Percentiles rank a stretch among this genome's conserved stretches.
Conservation (phyloP, 352 stramenopile genomes). For the Pythium sukuiense region DNA sequence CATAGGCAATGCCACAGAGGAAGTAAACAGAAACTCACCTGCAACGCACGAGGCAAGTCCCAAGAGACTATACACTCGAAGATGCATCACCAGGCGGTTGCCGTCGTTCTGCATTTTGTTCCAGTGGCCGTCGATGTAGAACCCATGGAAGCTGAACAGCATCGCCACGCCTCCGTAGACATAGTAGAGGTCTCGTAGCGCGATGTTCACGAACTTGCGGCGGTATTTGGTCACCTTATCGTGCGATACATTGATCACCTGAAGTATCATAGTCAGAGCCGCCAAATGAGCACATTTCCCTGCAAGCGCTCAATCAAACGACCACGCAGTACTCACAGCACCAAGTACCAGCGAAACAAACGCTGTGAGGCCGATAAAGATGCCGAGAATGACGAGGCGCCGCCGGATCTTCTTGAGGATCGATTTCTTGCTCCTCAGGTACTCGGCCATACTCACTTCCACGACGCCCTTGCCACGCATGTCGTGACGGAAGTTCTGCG, state of each 20-base stretch:
- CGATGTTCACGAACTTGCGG: constrained; percentile 29
- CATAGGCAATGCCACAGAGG: background rate
- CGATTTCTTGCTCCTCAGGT: constrained; percentile 65
- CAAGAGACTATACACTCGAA: constrained; percentile 61
- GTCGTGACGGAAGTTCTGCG: constrained; percentile 70
- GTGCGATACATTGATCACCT: constrained; percentile 58
- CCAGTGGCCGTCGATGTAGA: constrained; percentile 73
- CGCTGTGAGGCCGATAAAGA: constrained; percentile 51
- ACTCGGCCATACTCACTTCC: constrained; percentile 71
- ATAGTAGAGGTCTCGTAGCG: constrained; percentile 65
- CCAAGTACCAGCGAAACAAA: constrained; percentile 50
- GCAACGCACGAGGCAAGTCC: constrained; percentile 46
- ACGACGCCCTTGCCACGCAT: constrained; percentile 60
- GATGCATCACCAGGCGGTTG: constrained; percentile 67
- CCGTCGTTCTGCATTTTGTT: constrained; percentile 53
- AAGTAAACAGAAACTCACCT: constrained; percentile 27
- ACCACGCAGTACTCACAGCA: constrained; percentile 33
- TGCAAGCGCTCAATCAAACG: background rate
- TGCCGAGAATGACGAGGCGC: constrained; percentile 53
- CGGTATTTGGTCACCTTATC: constrained; percentile 53
- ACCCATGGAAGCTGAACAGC: constrained; percentile 59
- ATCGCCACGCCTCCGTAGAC: constrained; percentile 49
- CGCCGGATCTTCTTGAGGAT: constrained; percentile 77
- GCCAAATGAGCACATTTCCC: background rate
- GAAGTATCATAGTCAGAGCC: background rate